Base-by-base conservation (phyloP, 345 rosid species). In the Salix arbutifolia region DNA sequence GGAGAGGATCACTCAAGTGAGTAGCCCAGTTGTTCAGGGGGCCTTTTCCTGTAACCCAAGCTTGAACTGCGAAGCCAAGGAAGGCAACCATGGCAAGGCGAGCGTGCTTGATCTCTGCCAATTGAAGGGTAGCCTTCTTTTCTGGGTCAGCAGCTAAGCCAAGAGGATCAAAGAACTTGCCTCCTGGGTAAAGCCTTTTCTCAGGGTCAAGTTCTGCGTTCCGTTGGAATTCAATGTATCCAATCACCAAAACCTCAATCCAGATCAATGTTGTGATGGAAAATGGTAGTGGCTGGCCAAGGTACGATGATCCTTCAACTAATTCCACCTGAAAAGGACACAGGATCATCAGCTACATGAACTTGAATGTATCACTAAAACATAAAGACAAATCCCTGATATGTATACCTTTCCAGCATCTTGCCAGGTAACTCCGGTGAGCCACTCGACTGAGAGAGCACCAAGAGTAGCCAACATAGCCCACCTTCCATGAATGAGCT, bases 11-110 rank as follows among this genome's bases (percentile, higher is more conserved):
- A 65, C 97, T 95, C 85, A 95, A 84, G 86, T 95, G 99, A 71
- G 97, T 93, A 25, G 93, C 99, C 97, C 99, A 95, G 83, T 95
- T 95, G 96, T 93, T 93, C 82, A 95, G 97, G 7, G 99, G 99
- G 18, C 91, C 96, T 85, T 93, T 93, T 67, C 97, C 96, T 1
- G 97, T 91, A 2, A 82, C 97, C 5, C 90, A 96, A 4, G 99
- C 99, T 79, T 95, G 99, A 72, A 93, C 99, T 0, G 93, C 97
- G 5, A 95, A 95, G 7, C 99, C 97, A 2, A 95, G 84, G 87
- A 91, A 93, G 6, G 75, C 97, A 18, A 95, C 91, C 99, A 95
- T 91, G 52, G 99, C 99, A 11, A 93, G 93, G 31, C 99, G 97
- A 21, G 99, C 99, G 74, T 95, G 99, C 90, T 95, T 95, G 85